Conservation (phyloP, 257 asterid species). For the Gentiana straminea region DNA sequence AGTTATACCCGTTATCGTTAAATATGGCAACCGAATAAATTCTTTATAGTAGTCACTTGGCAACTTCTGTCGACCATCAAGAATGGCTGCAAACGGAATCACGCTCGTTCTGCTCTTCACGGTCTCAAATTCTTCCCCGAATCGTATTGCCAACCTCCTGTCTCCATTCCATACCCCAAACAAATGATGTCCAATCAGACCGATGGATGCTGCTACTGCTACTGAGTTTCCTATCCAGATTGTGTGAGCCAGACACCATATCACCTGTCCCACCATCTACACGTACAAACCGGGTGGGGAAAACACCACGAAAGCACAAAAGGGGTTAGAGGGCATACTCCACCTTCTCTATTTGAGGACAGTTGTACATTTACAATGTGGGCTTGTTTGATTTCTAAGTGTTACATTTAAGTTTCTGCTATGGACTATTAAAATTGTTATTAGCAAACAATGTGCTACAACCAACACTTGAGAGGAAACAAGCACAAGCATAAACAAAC, state of each 20-base stretch:
- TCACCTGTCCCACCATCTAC: constrained; percentile 92
- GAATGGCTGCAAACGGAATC: constrained; percentile 83
- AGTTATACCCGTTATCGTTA: constrained; percentile 58
- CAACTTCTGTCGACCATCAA: constrained; percentile 91
- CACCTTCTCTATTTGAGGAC: too few relatives aligned
- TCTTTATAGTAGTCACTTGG: constrained; percentile 73
- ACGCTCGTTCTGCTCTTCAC: constrained; percentile 75
- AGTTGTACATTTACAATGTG: too few relatives aligned
- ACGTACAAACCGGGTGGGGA: neutral
- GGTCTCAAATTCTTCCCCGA: constrained; percentile 76
- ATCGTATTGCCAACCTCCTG: constrained; percentile 60
- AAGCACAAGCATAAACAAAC: neutral
- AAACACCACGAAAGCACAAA: neutral
- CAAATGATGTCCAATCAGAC: constrained; percentile 87
- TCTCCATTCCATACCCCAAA: constrained; percentile 98
- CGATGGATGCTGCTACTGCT: constrained; percentile 73
- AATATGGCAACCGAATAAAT: constrained; percentile 70
- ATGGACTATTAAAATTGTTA: too few relatives aligned
- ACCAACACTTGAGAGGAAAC: neutral
- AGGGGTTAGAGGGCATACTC: too few relatives aligned
- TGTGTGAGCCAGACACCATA: constrained; percentile 95
- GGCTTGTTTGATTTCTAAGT: too few relatives aligned
- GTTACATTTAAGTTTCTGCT: too few relatives aligned
- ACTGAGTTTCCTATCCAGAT: constrained; percentile 96
- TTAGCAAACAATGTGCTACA: too few relatives aligned